Evolutionary conservation across 768 basidiomycete species (phyloP).

Genomic region (Amanita pallidorosea): DNA sequence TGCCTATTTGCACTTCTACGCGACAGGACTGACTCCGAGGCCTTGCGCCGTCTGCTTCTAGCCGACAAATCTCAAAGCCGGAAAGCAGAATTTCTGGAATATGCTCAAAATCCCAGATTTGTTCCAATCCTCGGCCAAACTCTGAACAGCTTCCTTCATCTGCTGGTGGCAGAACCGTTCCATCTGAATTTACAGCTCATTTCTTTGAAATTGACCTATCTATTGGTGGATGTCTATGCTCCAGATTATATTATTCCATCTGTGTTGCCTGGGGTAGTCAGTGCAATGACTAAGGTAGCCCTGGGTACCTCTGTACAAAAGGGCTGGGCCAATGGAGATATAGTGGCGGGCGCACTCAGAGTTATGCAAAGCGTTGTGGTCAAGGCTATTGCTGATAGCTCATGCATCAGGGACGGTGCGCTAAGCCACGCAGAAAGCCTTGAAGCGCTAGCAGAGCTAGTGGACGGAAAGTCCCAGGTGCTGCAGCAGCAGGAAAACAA

Average conservation of each 20-base stretch:
- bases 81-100: slow-evolving; percentile 16
- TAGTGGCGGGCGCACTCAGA: slow-evolving; percentile 44
- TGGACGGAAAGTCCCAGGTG: slow-evolving; percentile 10
- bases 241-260: slow-evolving; percentile 46
- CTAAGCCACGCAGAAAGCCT: slow-evolving; percentile 44
- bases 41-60: slow-evolving; percentile 13
- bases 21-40: slow-evolving; percentile 32
- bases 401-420: slow-evolving; percentile 53
- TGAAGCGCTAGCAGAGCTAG: slow-evolving; percentile 44
- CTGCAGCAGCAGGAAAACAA: slow-evolving; percentile 9
- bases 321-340: slow-evolving; percentile 66
- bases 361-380: slow-evolving; percentile 47
- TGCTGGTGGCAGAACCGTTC: slow-evolving; percentile 44
- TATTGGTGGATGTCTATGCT: slow-evolving; percentile 48
- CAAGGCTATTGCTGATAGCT: slow-evolving; percentile 52
- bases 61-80: slow-evolving; percentile 16
- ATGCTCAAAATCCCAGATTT: slow-evolving; percentile 39
- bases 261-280: slow-evolving; percentile 78
- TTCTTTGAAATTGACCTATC: slow-evolving; percentile 47
- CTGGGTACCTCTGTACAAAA: slow-evolving; percentile 42
- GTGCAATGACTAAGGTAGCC: slow-evolving; percentile 62
- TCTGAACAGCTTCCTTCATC: slow-evolving; percentile 66
- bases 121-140: slow-evolving; percentile 79
- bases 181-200: slow-evolving; percentile 50
- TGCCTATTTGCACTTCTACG: slow-evolving; percentile 60